Evolutionary conservation across 371 early-diverging fungal species (phyloP), one percentile per base, ranked within the genome.

Genomic region (Syncephalastrum contaminatum): DNA sequence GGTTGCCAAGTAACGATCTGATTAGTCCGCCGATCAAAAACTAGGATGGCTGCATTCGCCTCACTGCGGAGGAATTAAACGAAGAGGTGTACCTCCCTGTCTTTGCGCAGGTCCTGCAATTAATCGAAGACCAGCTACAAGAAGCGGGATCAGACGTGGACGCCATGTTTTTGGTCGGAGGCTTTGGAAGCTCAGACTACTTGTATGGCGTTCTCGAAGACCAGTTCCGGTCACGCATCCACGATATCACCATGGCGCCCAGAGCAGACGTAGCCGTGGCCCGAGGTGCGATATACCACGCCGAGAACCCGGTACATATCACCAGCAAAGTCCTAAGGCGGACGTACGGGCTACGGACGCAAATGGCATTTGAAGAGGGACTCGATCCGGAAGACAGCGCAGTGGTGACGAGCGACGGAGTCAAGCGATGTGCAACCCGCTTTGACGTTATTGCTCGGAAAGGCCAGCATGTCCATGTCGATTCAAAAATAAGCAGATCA

Each of bases 131-230:
- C 18, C 82, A 81, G 48, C 25, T 81, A 18, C 47, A 60, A 2
- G 58, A 58, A 10, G 67, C 59, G 22, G 36, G 59, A 8, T 55
- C 72, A 16, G 27, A 59, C 21, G 59, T 62, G 36, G 57, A 75
- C 5, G 66, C 73, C 18, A 69, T 76, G 18, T 81, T 77, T 51
- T 58, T 81, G 56, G 77, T 78, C 7, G 82, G 82, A 16, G 82
- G 80, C 13, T 79, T 82, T 60, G 79, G 82, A n/a, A 67, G 77
- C 24, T 79, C 79, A 8, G 63, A 66, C 30, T 79, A 77, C 50
- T 58, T 82, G 13, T 73, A 72, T 49, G 51, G 59, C 13, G 58
- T 67, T 18, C 63, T 79, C 40, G 56, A 63, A 24, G 43, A 63
- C 6, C 61, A 54, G 21, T 78, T 77, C 62, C 51, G 48, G 20